Conservation (phyloP, 83 land plant species). For the Thuja plicata region DNA sequence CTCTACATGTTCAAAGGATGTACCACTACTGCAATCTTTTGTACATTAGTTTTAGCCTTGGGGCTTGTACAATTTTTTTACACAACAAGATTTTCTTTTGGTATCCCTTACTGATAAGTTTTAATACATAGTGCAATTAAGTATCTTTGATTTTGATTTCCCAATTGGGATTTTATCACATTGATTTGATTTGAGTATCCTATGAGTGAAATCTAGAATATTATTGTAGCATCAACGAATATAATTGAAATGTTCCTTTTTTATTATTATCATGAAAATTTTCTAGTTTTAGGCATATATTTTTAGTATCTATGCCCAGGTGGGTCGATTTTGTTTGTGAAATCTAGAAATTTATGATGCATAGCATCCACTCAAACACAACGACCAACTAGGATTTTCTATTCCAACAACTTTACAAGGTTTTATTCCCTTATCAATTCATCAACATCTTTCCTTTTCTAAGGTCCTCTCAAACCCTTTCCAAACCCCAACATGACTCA, state of each 20-base stretch:
- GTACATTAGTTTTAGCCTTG: slow-evolving; percentile 63
- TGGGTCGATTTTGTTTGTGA: neutral
- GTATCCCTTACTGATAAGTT: neutral
- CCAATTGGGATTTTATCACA: neutral
- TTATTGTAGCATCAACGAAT: neutral
- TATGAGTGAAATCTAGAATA: neutral
- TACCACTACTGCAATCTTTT: slow-evolving; percentile 45
- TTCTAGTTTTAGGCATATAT: neutral
- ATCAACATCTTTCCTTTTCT: too few relatives aligned
- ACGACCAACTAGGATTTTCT: too few relatives aligned
- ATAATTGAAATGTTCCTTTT: neutral
- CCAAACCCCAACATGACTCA: too few relatives aligned
- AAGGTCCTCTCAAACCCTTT: too few relatives aligned
- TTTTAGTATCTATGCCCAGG: neutral
- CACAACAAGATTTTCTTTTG: slow-evolving; percentile 27
- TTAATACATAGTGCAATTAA: neutral
- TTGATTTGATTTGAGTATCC: neutral
- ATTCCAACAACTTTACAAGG: too few relatives aligned
- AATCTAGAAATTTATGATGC: too few relatives aligned
- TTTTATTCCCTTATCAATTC: too few relatives aligned
- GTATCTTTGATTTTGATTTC: neutral
- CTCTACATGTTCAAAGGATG: neutral
- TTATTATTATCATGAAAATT: neutral
- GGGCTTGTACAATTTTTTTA: slow-evolving; percentile 72
- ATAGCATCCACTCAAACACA: too few relatives aligned